phyloP scores from a whole-genome alignment of 2,329 filamentous ascomycete genomes.

The Beauveria rudraprayagi region DNA sequence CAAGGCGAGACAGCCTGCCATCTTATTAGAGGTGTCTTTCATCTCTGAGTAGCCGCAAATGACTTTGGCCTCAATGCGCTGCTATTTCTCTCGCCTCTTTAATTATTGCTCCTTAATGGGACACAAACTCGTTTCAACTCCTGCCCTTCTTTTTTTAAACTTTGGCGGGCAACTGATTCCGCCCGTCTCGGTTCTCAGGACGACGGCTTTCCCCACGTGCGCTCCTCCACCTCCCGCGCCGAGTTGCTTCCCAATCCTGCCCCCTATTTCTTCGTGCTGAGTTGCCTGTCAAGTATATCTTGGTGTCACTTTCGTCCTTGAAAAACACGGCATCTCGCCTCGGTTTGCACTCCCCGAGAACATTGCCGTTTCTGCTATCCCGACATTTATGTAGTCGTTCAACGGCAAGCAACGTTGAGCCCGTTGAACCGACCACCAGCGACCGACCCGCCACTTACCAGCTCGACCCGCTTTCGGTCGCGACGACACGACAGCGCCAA shows the following conservation, averaged over 20 bases:
- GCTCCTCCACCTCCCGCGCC: background rate
- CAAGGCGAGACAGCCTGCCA: background rate
- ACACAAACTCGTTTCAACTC: too few species aligned
- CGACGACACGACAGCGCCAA: conserved; percentile 9
- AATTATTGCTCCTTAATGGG: too few species aligned
- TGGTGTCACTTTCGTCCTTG: background rate
- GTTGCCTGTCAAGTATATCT: background rate
- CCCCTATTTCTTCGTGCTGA: conserved; percentile 4
- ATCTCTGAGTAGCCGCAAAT: too few species aligned
- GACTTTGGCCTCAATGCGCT: too few species aligned
- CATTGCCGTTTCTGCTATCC: background rate
- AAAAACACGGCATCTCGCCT: background rate
- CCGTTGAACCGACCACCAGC: background rate
- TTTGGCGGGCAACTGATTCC: background rate
- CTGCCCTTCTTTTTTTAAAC: too few species aligned
- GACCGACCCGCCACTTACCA: conserved; percentile 6
- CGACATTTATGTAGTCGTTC: background rate
- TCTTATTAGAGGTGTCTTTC: too few species aligned
- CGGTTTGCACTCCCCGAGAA: background rate
- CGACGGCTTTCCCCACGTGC: conserved; percentile 7
- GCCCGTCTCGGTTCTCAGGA: background rate
- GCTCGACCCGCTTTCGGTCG: conserved; percentile 9
- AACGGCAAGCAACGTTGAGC: background rate
- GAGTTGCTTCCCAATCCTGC: background rate
- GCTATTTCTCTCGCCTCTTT: background rate